These are phyloP conservation scores for Apiospora pterosperma DNA, from an alignment of 2,329 filamentous ascomycete genomes.

Conservation along the genomic window DNA sequence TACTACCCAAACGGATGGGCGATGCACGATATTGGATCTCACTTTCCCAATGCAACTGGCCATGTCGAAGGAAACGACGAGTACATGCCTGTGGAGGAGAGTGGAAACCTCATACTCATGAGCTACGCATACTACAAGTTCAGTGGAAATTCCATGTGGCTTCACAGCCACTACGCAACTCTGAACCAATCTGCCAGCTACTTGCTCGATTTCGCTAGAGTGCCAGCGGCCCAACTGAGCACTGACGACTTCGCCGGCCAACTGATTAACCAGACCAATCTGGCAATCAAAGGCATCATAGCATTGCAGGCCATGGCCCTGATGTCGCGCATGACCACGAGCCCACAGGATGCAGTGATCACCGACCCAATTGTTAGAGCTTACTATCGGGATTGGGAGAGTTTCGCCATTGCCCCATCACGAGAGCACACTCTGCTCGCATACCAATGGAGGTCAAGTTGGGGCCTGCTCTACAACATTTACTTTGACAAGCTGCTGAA, in stretches of 20 bases:
- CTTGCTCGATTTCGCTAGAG: constrained; percentile 64
- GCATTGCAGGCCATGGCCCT: constrained; percentile 74
- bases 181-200: constrained; percentile 71
- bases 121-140: constrained; percentile 38
- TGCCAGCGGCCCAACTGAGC: constrained; percentile 66
- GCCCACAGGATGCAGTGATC: constrained; percentile 37
- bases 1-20: constrained; percentile 78
- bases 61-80: constrained; percentile 65
- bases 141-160: constrained; percentile 26
- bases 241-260: constrained; percentile 74
- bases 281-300: constrained; percentile 75
- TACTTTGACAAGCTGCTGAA: constrained; percentile 31
- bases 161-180: constrained; percentile 52
- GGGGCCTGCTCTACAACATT: constrained; percentile 20
- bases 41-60: constrained; percentile 70
- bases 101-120: constrained; percentile 74
- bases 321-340: constrained; percentile 39
- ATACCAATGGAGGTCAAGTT: constrained; percentile 26
- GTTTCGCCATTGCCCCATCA: constrained; percentile 17
- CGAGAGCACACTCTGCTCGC: constrained; percentile 22
- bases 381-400: constrained; percentile 23
- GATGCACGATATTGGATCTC: constrained; percentile 69
- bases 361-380: constrained; percentile 48
- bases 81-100: constrained; percentile 72
- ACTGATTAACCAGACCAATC: constrained; percentile 68